Evolutionary conservation across 1,139 yeast species (phyloP).

Genomic region (Suhomyces anneliseae): DNA sequence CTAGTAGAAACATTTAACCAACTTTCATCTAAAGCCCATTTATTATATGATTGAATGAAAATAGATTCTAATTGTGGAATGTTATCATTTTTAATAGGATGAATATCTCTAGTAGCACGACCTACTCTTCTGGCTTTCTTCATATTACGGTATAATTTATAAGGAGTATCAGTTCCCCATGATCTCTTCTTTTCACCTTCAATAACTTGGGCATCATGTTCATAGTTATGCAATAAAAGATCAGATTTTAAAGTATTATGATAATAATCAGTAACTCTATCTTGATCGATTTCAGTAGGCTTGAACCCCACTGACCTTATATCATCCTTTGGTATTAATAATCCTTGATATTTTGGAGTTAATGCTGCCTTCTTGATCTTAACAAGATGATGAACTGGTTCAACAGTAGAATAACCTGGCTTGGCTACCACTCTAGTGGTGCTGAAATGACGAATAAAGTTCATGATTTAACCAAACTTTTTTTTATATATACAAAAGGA

Average conservation of each 20-base stretch:
- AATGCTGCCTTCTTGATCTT: slow-evolving; percentile 69
- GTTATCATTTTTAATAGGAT: slow-evolving; percentile 62
- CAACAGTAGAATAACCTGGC: slow-evolving; percentile 75
- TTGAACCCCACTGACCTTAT: slow-evolving; percentile 73
- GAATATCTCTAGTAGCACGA: slow-evolving; percentile 70
- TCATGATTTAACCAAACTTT: slow-evolving; percentile 2
- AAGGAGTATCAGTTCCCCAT: slow-evolving; percentile 91
- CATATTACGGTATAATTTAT: slow-evolving; percentile 77
- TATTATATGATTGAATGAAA: slow-evolving; percentile 73
- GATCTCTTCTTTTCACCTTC: slow-evolving; percentile 72
- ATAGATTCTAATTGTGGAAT: slow-evolving; percentile 71
- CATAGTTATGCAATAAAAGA: slow-evolving; percentile 71
- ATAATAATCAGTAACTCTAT: slow-evolving; percentile 80
- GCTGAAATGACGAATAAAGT: slow-evolving; percentile 47
- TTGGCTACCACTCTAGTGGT: slow-evolving; percentile 41
- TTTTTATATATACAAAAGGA: neutral
- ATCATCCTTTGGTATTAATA: slow-evolving; percentile 67
- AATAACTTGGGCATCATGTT: slow-evolving; percentile 56
- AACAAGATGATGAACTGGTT: slow-evolving; percentile 90
- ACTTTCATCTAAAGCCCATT: slow-evolving; percentile 69
- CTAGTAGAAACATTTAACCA: slow-evolving; percentile 78
- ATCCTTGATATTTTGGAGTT: slow-evolving; percentile 66
- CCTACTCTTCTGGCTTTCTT: slow-evolving; percentile 64
- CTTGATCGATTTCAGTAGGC: slow-evolving; percentile 73
- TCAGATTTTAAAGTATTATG: slow-evolving; percentile 72